These are phyloP conservation scores for Exophiala sideris DNA, from an alignment of 2,329 filamentous ascomycete species.

Conservation along the genomic window DNA sequence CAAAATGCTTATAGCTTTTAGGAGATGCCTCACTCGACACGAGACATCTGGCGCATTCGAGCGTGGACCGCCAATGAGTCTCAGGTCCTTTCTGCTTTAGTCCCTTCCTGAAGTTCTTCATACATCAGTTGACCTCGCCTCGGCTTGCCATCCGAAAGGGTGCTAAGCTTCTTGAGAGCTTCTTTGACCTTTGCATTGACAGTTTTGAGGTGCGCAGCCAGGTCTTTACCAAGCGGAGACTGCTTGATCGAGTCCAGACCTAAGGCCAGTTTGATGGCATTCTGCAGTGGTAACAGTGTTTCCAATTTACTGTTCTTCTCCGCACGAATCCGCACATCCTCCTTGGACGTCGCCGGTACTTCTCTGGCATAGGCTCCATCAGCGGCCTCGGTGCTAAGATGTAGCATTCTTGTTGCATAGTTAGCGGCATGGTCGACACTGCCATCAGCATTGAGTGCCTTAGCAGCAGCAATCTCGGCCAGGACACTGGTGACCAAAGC, in stretches of 20 bases:
- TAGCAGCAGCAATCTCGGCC: slow-evolving; percentile 45
- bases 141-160: slow-evolving; percentile 33
- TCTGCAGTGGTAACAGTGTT: slow-evolving; percentile 37
- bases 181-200: slow-evolving; percentile 47
- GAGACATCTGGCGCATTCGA: too few relatives aligned
- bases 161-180: slow-evolving; percentile 45
- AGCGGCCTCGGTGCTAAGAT: slow-evolving; percentile 22
- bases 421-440: slow-evolving; percentile 37
- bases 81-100: not conserved
- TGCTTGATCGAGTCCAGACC: slow-evolving; percentile 27
- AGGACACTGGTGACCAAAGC: slow-evolving; percentile 43
- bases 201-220: slow-evolving; percentile 30
- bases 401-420: slow-evolving; percentile 39
- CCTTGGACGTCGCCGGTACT: not conserved
- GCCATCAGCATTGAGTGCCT: slow-evolving; percentile 40
- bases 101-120: slow-evolving; percentile 10
- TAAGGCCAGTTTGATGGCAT: slow-evolving; percentile 41
- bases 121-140: slow-evolving; percentile 21
- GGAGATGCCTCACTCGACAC: too few relatives aligned
- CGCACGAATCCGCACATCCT: not conserved
- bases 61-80: not conserved
- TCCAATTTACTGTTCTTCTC: slow-evolving; percentile 25
- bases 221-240: slow-evolving; percentile 28
- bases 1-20: too few relatives aligned
- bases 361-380: not conserved